phyloP scores from a whole-genome alignment of 306 rosid genomes.

The Quillaja saponaria region DNA sequence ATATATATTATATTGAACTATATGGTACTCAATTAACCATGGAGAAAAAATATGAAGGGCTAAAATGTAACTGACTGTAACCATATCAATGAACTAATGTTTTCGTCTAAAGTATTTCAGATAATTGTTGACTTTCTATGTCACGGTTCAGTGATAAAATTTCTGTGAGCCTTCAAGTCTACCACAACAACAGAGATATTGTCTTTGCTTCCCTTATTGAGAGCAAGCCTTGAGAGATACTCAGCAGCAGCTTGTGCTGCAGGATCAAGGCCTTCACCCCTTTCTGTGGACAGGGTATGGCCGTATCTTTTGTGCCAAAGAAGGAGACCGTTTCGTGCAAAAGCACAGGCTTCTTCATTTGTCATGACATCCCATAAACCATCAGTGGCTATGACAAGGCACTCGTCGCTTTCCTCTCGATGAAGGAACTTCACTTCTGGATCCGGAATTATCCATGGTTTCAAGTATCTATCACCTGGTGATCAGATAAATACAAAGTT shows the following conservation, averaged over 20 bases:
- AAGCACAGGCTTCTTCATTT: slow-evolving; percentile 77
- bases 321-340: slow-evolving; percentile 73
- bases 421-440: slow-evolving; percentile 61
- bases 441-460: slow-evolving; percentile 78
- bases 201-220: slow-evolving; percentile 79
- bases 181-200: slow-evolving; percentile 74
- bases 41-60: slow-evolving; percentile 41
- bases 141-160: slow-evolving; percentile 53
- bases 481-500: not conserved
- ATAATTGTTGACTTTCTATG: not conserved
- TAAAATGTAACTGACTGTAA: slow-evolving; percentile 27
- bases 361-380: slow-evolving; percentile 88
- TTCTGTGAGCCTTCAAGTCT: slow-evolving; percentile 78
- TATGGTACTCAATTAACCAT: slow-evolving; percentile 37
- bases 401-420: slow-evolving; percentile 66
- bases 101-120: slow-evolving; percentile 22
- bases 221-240: slow-evolving; percentile 65
- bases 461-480: slow-evolving; percentile 75
- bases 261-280: slow-evolving; percentile 53
- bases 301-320: slow-evolving; percentile 75
- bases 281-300: slow-evolving; percentile 19
- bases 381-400: slow-evolving; percentile 75
- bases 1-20: slow-evolving; percentile 30
- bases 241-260: slow-evolving; percentile 84
- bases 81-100: slow-evolving; percentile 11